Base-by-base conservation (phyloP, 2,329 filamentous ascomycete genomes). In the Stachybotrys chlorohalonatus region DNA sequence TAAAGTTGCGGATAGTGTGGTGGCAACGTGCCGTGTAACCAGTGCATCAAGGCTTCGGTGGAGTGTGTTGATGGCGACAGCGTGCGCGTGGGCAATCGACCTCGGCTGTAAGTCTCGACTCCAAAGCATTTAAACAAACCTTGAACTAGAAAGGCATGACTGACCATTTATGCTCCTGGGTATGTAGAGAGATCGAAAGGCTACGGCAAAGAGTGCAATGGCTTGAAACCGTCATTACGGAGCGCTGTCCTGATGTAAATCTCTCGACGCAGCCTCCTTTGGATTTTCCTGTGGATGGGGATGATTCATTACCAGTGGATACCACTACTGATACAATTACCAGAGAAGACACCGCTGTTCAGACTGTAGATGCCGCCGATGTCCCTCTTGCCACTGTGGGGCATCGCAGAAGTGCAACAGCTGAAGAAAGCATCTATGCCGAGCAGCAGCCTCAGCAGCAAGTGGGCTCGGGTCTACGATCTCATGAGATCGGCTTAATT, bases 401-500 rank as follows among this genome's bases (percentile, higher is more conserved):
- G 24, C 24, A 4, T 24, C 24, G 24, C 24, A 24, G 24, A 24
- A 4, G 24, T 24, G 24, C 24, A 9, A 9, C 36, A 5, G 36
- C 9, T 5, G 36, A 9, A 13, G 36, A 42, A 9, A 42, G 13
- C 36, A 3, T 5, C 8, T 5, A 9, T 42, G 9, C 2, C 6
- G 36, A 42, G 36, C 36, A 42, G 6, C 36, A 42, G 13, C 36
- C 36, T 42, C 36, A 42, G 13, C 36, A 42, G 36, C 36, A 42
- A 5, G 36, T 9, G 13, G 36, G 36, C 13, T 42, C 36, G 13
- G 36, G 36, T 3, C 36, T 42, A 3, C 36, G 73, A 2, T 73
- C 75, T 1, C 77, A 81, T 56, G 77, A 82, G 57, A 79, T 81
- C 15, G 79, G 79, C 0, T 60, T 82, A 13, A 71, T 82, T 0